phyloP scores from a whole-genome alignment of 805 yeast genomes.

The Saccharomycopsis schoenii region DNA sequence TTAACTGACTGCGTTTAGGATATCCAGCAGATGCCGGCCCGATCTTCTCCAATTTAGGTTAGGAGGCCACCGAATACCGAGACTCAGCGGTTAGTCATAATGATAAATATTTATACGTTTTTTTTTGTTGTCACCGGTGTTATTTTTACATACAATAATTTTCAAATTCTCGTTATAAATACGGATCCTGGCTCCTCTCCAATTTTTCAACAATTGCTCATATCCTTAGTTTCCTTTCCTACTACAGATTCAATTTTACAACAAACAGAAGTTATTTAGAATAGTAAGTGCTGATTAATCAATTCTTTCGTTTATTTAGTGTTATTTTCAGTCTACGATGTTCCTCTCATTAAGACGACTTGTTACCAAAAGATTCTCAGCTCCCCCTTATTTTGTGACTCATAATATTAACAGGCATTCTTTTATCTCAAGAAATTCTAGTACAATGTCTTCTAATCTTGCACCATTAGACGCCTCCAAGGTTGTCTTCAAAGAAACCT shows the following conservation, averaged over 20 bases:
- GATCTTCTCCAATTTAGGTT: background rate
- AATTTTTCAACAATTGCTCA: background rate
- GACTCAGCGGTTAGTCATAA: background rate
- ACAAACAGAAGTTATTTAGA: background rate
- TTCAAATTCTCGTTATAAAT: background rate
- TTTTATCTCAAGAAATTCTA: background rate
- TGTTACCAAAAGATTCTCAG: background rate
- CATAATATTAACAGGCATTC: background rate
- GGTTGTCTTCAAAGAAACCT: conserved; percentile 37
- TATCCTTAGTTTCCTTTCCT: background rate
- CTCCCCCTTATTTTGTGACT: background rate
- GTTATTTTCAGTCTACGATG: background rate
- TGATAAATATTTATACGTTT: background rate
- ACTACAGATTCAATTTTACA: background rate
- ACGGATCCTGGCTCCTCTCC: background rate
- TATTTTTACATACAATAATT: background rate
- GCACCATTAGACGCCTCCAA: conserved; percentile 47
- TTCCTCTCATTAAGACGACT: background rate
- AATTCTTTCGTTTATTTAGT: background rate
- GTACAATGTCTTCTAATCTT: conserved; percentile 18
- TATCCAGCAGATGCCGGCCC: background rate
- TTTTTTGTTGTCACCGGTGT: background rate
- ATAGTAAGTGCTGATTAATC: background rate
- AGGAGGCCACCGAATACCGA: background rate
- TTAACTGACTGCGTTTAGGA: background rate